Percentiles rank a stretch among this genome's conserved stretches.
Evolutionary conservation across 2,329 filamentous ascomycete genomes (phyloP).

Genomic region (Dactylellina parvicollis): DNA sequence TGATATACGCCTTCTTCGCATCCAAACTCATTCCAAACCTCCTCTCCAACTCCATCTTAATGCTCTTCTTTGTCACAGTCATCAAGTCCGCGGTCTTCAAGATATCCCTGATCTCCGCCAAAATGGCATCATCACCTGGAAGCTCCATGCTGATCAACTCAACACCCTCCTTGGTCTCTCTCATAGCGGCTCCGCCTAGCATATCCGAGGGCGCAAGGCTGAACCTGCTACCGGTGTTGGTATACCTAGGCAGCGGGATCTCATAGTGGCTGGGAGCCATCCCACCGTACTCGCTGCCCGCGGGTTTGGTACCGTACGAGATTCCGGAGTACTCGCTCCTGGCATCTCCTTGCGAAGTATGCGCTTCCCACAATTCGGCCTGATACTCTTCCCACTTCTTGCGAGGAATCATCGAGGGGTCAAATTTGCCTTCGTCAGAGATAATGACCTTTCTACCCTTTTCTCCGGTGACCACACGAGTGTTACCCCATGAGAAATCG

Average conservation of each 20-base stretch:
- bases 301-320: constrained; percentile 87
- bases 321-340: constrained; percentile 90
- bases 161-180: constrained; percentile 71
- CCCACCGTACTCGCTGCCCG: constrained; percentile 63
- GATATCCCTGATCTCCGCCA: constrained; percentile 95
- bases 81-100: constrained; percentile 91
- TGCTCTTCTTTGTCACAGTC: constrained; percentile 98
- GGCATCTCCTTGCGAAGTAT: constrained; percentile 78
- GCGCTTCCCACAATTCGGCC: constrained; percentile 94
- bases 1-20: constrained; percentile 89
- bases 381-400: constrained; percentile 99
- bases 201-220: constrained; percentile 81
- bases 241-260: constrained; percentile 67
- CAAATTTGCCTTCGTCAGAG: constrained; percentile 97
- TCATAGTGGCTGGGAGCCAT: constrained; percentile 67
- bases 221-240: constrained; percentile 71
- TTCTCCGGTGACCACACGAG: constrained; percentile 94
- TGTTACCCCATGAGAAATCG: constrained; percentile 99
- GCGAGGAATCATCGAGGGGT: constrained; percentile 87
- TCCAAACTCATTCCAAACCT: constrained; percentile 89
- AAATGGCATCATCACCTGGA: constrained; percentile 86
- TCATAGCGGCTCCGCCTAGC: constrained; percentile 70
- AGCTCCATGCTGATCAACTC: constrained; percentile 80
- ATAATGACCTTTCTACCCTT: constrained; percentile 91
- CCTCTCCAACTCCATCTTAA: constrained; percentile 91